Percentiles rank a stretch among this genome's conserved stretches.
phyloP scores from a whole-genome alignment of 139 green algal species.

The Volvox africanus region DNA sequence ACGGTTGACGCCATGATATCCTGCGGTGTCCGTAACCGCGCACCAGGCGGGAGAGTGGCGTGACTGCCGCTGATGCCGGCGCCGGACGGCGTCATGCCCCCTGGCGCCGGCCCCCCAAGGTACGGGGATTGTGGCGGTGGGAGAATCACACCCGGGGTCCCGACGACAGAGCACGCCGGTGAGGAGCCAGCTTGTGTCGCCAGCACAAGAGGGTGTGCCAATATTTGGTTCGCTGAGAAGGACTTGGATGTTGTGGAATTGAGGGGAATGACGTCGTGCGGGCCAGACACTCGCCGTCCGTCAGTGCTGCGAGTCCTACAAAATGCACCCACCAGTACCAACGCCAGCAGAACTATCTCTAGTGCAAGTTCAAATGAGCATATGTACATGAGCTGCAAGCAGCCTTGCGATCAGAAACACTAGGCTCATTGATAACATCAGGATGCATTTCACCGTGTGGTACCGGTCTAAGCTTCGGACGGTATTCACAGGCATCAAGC shows the following conservation, averaged over 20 bases:
- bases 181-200: neutral
- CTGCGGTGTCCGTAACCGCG: neutral
- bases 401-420: too few species aligned
- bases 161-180: neutral
- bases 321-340: neutral
- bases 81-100: neutral
- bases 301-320: conserved; percentile 33
- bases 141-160: too few species aligned
- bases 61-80: neutral
- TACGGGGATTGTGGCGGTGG: neutral
- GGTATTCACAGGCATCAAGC: too few species aligned
- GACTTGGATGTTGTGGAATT: conserved; percentile 19
- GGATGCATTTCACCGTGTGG: too few species aligned
- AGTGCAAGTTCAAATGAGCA: too few species aligned
- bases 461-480: too few species aligned
- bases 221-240: neutral
- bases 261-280: conserved; percentile 28
- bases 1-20: neutral
- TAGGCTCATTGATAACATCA: too few species aligned
- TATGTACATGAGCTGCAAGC: too few species aligned
- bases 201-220: neutral
- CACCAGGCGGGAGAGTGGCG: neutral
- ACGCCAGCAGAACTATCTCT: too few species aligned
- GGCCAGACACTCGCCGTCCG: neutral
- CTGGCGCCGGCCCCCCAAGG: neutral